Evolutionary conservation across 805 yeast species (phyloP).

Genomic region (Priceomyces castillae): DNA sequence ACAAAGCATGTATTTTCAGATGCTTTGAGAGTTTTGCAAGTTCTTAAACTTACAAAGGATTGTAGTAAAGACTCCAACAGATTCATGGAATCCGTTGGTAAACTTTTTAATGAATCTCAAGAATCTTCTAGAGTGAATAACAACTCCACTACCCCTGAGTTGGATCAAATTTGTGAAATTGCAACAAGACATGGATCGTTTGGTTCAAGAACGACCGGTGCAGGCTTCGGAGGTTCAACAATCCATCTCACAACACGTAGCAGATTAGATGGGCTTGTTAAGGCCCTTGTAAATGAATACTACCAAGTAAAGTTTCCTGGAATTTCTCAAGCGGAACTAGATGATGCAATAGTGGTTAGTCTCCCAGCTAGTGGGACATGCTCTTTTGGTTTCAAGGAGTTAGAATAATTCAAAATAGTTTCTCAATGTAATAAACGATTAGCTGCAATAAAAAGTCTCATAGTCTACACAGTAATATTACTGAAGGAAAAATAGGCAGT

Average conservation of each 20-base stretch:
- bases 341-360: slow-evolving; percentile 52
- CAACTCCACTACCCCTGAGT: slow-evolving; percentile 56
- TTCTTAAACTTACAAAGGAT: slow-evolving; percentile 39
- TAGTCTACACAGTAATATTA: too few relatives aligned
- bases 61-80: slow-evolving; percentile 21
- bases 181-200: slow-evolving; percentile 55
- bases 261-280: slow-evolving; percentile 33
- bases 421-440: too few relatives aligned
- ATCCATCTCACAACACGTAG: slow-evolving; percentile 58
- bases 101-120: slow-evolving; percentile 59
- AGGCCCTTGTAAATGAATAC: slow-evolving; percentile 49
- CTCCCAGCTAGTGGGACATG: slow-evolving; percentile 57
- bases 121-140: slow-evolving; percentile 45
- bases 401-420: too few relatives aligned
- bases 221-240: slow-evolving; percentile 76
- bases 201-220: slow-evolving; percentile 75
- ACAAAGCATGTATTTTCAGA: slow-evolving; percentile 64
- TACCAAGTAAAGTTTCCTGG: slow-evolving; percentile 49
- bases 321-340: slow-evolving; percentile 43
- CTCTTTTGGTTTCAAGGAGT: slow-evolving; percentile 11
- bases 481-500: too few relatives aligned
- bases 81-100: slow-evolving; percentile 48
- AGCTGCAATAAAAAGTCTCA: too few relatives aligned
- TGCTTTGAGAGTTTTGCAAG: slow-evolving; percentile 54
- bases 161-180: slow-evolving; percentile 51